Conservation (phyloP, 352 stramenopile species). For the Phytophthora litchii region DNA sequence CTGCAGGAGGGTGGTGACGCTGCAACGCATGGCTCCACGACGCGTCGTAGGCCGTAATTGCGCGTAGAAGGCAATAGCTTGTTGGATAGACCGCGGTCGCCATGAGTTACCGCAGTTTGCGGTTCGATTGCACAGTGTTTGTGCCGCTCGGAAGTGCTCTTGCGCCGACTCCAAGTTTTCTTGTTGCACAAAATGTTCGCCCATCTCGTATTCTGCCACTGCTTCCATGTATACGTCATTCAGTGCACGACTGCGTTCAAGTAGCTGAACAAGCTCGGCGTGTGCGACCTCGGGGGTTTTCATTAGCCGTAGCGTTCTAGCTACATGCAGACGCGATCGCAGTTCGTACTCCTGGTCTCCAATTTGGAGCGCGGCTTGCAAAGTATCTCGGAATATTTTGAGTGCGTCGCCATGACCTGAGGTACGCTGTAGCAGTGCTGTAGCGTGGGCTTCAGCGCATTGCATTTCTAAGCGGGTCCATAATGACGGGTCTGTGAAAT, state of each 20-base stretch:
- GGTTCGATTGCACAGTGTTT: constrained; percentile 54
- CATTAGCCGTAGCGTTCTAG: constrained; percentile 38
- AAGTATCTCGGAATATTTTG: constrained; percentile 50
- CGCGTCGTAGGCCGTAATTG: constrained; percentile 36
- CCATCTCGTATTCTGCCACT: constrained; percentile 57
- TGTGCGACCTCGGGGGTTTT: constrained; percentile 46
- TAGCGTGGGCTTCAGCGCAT: constrained; percentile 47
- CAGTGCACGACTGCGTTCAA: constrained; percentile 42
- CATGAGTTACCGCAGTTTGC: constrained; percentile 42
- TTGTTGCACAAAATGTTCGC: constrained; percentile 42
- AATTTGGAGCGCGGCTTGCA: constrained; percentile 42
- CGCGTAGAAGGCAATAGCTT: constrained; percentile 63
- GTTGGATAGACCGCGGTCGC: constrained; percentile 48
- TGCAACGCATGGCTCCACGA: constrained; percentile 39
- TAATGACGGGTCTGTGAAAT: constrained; percentile 1
- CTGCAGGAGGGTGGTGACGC: constrained; percentile 18
- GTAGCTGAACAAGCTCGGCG: constrained; percentile 46
- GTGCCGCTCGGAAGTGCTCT: constrained; percentile 44
- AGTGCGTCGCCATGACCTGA: constrained; percentile 45
- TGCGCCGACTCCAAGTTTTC: constrained; percentile 48
- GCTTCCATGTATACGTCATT: constrained; percentile 51
- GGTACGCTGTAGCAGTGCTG: constrained; percentile 41
- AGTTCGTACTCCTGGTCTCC: constrained; percentile 54
- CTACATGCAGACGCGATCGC: constrained; percentile 45
- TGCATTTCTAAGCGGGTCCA: constrained; percentile 50